These are phyloP conservation scores for Basipetospora chlamydospora DNA, from an alignment of 2,329 filamentous ascomycete genomes.

Conservation along the genomic window DNA sequence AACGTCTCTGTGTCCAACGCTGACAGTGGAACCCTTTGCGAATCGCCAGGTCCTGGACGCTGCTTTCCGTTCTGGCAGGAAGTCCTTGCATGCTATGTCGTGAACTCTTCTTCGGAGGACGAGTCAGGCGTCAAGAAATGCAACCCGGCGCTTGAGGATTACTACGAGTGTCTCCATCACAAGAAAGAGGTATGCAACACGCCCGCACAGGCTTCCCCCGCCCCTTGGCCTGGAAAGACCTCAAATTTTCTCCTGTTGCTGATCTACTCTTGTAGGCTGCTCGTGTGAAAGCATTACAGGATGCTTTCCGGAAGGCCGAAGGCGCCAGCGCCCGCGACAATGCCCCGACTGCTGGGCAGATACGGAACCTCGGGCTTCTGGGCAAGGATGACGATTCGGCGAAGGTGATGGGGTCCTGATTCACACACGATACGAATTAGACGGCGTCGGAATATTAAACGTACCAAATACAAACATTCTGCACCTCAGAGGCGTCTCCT, in stretches of 20 bases:
- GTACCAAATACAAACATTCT: too few species aligned
- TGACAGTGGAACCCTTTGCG: background rate
- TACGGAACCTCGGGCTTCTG: slow-evolving; percentile 72
- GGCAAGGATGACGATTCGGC: slow-evolving; percentile 71
- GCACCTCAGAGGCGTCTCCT: too few species aligned
- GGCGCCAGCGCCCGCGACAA: slow-evolving; percentile 63
- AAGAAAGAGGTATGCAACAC: slow-evolving; percentile 80
- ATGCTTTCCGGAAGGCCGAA: slow-evolving; percentile 70
- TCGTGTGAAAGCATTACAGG: slow-evolving; percentile 64
- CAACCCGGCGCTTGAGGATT: slow-evolving; percentile 73
- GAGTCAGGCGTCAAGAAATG: slow-evolving; percentile 79
- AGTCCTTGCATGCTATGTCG: slow-evolving; percentile 92
- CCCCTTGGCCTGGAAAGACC: slow-evolving; percentile 4
- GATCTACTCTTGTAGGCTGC: slow-evolving; percentile 43
- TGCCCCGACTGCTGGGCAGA: slow-evolving; percentile 69
- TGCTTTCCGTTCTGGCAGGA: slow-evolving; percentile 99
- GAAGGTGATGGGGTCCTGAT: slow-evolving; percentile 31
- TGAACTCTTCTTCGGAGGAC: slow-evolving; percentile 73
- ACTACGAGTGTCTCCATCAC: slow-evolving; percentile 98
- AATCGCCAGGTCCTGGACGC: slow-evolving; percentile 43
- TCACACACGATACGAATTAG: slow-evolving; percentile 2
- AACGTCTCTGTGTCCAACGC: background rate
- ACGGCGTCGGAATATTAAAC: too few species aligned
- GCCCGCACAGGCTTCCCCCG: too few species aligned
- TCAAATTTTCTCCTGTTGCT: slow-evolving; percentile 5